A percentile compares a stretch with the other conserved stretches of the same genome.
Evolutionary conservation across 2,329 filamentous ascomycete species (phyloP).

Genomic region (Elsinoe necatrix): DNA sequence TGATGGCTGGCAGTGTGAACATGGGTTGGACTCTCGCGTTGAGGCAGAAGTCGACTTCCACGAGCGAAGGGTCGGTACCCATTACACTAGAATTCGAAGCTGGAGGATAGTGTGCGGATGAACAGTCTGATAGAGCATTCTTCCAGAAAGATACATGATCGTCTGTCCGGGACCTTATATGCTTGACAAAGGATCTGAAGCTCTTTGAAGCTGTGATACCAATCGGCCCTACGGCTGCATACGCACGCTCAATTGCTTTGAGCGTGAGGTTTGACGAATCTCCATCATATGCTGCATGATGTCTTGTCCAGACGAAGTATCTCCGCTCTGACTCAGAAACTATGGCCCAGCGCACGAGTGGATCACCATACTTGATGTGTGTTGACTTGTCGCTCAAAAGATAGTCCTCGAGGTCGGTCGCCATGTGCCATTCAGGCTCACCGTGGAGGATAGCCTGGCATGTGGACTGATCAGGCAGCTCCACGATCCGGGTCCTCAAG

Average conservation of each 20-base stretch:
- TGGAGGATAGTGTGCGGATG: background rate
- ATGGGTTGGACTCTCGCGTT: background rate
- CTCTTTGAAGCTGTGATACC: background rate
- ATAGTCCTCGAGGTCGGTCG: background rate
- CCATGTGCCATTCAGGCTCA: background rate
- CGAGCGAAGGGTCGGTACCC: background rate
- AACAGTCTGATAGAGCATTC: background rate
- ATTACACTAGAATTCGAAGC: background rate
- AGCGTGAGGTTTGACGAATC: background rate
- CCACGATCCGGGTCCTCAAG: background rate
- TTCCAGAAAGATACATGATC: background rate
- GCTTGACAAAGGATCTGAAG: background rate
- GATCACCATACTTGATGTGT: background rate
- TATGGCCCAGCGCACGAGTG: background rate
- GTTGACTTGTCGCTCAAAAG: background rate
- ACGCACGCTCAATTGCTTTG: background rate
- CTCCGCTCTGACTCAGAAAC: background rate
- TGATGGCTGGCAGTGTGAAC: background rate
- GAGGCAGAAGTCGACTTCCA: background rate
- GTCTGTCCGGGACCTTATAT: background rate
- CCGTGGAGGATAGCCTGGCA: background rate
- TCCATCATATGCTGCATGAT: constrained; percentile 33
- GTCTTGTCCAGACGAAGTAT: constrained; percentile 30
- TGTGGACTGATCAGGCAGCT: background rate
- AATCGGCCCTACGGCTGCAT: background rate